These are phyloP conservation scores for Mercurialis annua DNA, from an alignment of 345 rosid species.

Conservation along the genomic window DNA sequence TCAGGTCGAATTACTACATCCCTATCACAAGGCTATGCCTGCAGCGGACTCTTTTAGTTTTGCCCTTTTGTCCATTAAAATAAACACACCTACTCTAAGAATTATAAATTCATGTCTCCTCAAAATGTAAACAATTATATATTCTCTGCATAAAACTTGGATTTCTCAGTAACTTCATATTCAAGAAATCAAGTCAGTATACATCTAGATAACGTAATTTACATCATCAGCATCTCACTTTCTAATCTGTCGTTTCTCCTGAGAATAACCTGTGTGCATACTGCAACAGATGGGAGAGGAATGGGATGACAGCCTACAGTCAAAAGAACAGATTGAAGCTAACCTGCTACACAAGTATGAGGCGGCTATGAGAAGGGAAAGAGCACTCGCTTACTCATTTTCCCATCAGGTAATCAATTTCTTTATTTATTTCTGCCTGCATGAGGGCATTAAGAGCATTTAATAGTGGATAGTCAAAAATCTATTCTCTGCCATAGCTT, in stretches of 20 bases:
- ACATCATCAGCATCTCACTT: background rate
- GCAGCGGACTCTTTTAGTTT: too few species aligned
- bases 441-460: background rate
- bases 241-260: slow-evolving; percentile 2
- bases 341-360: slow-evolving; percentile 77
- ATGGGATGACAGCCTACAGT: slow-evolving; percentile 90
- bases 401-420: slow-evolving; percentile 74
- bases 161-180: background rate
- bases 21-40: too few species aligned
- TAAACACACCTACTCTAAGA: background rate
- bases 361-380: slow-evolving; percentile 93
- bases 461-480: background rate
- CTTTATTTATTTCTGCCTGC: background rate
- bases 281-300: slow-evolving; percentile 73
- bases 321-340: slow-evolving; percentile 86
- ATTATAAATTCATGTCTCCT: too few species aligned
- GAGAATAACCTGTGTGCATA: slow-evolving; percentile 8
- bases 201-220: background rate
- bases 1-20: too few species aligned
- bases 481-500: background rate
- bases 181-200: background rate
- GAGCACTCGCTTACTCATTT: slow-evolving; percentile 81
- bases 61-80: background rate
- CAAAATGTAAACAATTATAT: too few species aligned
- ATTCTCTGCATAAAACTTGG: background rate